Conservation (phyloP, 352 stramenopile species). For the Pythium brachiatum region DNA sequence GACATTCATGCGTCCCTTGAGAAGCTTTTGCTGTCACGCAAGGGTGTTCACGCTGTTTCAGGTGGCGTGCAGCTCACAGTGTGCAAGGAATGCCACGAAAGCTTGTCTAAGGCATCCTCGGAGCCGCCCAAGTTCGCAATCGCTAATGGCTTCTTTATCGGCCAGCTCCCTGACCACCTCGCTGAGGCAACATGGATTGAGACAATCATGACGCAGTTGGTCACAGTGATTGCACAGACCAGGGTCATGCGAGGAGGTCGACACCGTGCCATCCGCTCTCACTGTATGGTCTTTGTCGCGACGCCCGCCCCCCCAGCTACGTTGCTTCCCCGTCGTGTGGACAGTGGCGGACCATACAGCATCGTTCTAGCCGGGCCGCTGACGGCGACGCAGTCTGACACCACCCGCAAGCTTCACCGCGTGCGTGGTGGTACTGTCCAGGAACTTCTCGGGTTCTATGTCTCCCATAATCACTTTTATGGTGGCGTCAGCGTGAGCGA, state of each 20-base stretch:
- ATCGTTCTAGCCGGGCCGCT: conserved; percentile 22
- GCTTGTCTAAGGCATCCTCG: background rate
- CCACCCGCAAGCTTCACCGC: conserved; percentile 14
- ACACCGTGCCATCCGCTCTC: conserved; percentile 22
- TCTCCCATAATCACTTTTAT: background rate
- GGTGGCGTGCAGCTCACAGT: too few relatives aligned
- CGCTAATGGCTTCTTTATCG: conserved; percentile 20
- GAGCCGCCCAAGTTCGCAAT: conserved; percentile 19
- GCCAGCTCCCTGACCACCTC: background rate
- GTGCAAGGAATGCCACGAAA: conserved; percentile 9
- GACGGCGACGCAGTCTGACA: conserved; percentile 12
- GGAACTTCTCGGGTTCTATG: background rate
- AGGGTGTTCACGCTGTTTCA: too few relatives aligned
- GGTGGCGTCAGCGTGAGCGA: background rate
- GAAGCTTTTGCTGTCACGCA: background rate
- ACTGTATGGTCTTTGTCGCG: conserved; percentile 25
- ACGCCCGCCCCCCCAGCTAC: conserved; percentile 20
- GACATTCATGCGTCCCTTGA: background rate
- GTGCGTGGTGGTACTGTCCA: background rate
- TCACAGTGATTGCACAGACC: conserved; percentile 19
- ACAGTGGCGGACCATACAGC: conserved; percentile 4
- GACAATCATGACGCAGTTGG: conserved; percentile 17
- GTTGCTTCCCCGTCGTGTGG: conserved; percentile 16
- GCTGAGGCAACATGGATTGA: conserved; percentile 9
- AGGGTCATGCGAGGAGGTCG: conserved; percentile 21